Evolutionary conservation across 2,329 filamentous ascomycete genomes (phyloP).

Genomic region (Colletotrichum sp.): DNA sequence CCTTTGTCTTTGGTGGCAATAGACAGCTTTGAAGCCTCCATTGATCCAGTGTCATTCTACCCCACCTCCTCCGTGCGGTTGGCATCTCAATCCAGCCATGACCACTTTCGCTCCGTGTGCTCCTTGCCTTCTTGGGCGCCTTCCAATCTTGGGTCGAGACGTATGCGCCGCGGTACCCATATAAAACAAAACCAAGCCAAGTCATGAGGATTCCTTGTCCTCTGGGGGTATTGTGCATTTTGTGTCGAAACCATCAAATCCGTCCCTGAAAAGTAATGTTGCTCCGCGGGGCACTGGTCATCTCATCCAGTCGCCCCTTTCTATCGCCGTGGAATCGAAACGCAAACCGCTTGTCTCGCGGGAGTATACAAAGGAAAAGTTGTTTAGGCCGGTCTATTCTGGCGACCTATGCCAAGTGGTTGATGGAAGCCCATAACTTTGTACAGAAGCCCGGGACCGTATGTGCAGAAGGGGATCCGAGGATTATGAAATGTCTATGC

Average conservation of each 20-base stretch:
- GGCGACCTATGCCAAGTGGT: neutral
- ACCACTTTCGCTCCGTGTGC: neutral
- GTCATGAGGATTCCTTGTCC: constrained; percentile 11
- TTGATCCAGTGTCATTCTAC: neutral
- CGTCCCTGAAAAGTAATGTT: constrained; percentile 8
- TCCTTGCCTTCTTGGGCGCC: neutral
- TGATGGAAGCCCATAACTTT: constrained; percentile 5
- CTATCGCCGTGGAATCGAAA: constrained; percentile 7
- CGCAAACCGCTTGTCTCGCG: neutral
- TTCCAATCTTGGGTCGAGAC: neutral
- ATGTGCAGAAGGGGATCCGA: constrained; percentile 12
- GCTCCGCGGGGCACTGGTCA: neutral
- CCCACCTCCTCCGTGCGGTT: neutral
- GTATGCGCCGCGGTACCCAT: neutral
- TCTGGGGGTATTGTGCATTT: constrained; percentile 23
- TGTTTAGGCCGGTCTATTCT: neutral
- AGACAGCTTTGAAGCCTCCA: neutral
- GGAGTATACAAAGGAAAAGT: constrained; percentile 6
- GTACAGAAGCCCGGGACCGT: neutral
- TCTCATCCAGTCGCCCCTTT: neutral
- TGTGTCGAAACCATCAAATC: constrained; percentile 16
- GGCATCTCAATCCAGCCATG: neutral
- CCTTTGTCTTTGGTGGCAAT: neutral
- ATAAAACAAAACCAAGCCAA: constrained; percentile 12
- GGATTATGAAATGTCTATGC: constrained; percentile 1